Evolutionary conservation across 2,329 filamentous ascomycete genomes (phyloP).

Genomic region (Coleophoma crateriformis): DNA sequence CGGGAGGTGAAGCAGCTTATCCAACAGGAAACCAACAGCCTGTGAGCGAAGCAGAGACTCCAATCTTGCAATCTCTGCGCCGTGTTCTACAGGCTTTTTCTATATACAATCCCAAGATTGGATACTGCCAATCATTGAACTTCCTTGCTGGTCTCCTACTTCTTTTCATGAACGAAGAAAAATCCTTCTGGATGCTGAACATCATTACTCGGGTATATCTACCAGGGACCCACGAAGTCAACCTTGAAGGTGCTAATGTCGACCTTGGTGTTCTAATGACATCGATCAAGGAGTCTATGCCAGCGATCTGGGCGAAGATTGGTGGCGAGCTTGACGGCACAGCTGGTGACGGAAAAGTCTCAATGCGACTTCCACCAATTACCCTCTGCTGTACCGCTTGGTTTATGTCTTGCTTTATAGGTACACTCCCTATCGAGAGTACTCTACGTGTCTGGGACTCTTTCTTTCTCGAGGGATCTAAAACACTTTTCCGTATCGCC

Average conservation of each 20-base stretch:
- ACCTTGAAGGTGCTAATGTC: constrained; percentile 85
- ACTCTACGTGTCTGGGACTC: constrained; percentile 92
- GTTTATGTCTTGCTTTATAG: constrained; percentile 98
- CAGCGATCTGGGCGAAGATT: constrained; percentile 81
- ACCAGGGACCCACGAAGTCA: constrained; percentile 86
- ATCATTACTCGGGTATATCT: constrained; percentile 86
- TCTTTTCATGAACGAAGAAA: constrained; percentile 85
- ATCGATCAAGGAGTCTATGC: constrained; percentile 75
- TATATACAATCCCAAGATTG: constrained; percentile 83
- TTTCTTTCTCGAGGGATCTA: constrained; percentile 92
- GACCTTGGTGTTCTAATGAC: constrained; percentile 93
- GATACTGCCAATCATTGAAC: constrained; percentile 94
- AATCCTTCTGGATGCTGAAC: constrained; percentile 87
- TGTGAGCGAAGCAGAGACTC: constrained; percentile 48
- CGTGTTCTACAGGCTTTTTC: constrained; percentile 86
- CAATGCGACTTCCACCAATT: constrained; percentile 71
- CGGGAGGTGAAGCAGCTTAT: constrained; percentile 27
- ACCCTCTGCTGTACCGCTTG: constrained; percentile 90
- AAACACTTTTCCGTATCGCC: constrained; percentile 88
- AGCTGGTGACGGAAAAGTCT: constrained; percentile 22
- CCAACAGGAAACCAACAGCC: constrained; percentile 9
- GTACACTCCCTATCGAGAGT: constrained; percentile 85
- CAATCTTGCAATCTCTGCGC: constrained; percentile 75
- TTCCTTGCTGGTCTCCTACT: constrained; percentile 88
- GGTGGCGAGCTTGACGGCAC: constrained; percentile 63